A percentile compares a stretch with the other conserved stretches of the same genome.
Conservation (phyloP, 441 rosid genomes). For the Erodium chrysanthum region DNA sequence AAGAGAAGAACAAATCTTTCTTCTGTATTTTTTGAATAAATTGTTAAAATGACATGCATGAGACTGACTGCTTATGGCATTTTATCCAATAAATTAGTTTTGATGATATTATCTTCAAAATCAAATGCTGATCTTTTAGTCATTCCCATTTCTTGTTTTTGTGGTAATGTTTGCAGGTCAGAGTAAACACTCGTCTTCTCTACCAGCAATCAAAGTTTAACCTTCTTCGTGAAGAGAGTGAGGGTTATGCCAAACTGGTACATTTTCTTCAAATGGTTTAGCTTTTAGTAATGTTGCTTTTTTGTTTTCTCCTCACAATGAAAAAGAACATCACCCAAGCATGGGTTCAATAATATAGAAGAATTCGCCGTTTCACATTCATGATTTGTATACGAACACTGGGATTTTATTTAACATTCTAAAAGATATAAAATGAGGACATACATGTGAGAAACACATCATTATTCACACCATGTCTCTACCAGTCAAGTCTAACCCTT, state of each 20-base stretch:
- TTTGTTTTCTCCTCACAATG: neutral
- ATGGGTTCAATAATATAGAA: neutral
- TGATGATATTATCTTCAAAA: neutral
- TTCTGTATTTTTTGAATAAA: neutral
- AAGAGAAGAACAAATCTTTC: too few species aligned
- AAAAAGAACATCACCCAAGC: neutral
- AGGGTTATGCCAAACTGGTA: slow-evolving; percentile 99
- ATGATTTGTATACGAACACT: neutral
- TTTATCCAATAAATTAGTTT: neutral
- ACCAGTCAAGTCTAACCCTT: neutral
- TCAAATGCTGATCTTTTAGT: neutral
- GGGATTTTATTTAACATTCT: neutral
- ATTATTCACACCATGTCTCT: neutral
- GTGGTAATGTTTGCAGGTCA: slow-evolving; percentile 57
- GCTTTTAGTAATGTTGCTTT: neutral
- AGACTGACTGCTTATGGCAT: neutral
- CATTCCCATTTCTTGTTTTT: slow-evolving; percentile 9
- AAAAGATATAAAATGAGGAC: neutral
- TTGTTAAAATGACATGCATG: slow-evolving; percentile 2
- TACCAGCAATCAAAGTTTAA: slow-evolving; percentile 99
- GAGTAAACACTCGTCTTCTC: slow-evolving; percentile 96
- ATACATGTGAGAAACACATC: neutral
- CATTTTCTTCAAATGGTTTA: slow-evolving; percentile 13
- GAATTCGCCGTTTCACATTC: neutral
- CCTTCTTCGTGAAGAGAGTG: slow-evolving; percentile 97